These are phyloP conservation scores for Fusarium scirpi DNA, from an alignment of 2,329 filamentous ascomycete genomes.

Conservation along the genomic window DNA sequence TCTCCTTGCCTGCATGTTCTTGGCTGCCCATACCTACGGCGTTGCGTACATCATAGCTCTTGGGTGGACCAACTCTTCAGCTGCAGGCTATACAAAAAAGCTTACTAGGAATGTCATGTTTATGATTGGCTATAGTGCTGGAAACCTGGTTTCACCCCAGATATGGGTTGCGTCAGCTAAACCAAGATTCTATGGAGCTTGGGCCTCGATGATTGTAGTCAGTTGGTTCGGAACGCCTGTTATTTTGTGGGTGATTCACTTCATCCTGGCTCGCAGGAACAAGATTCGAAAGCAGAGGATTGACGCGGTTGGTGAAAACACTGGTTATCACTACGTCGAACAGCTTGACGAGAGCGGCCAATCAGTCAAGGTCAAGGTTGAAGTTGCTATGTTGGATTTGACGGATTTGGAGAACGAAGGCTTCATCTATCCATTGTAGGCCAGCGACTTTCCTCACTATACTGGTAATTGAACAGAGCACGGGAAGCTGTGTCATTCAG, in stretches of 20 bases:
- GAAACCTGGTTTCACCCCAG: constrained; percentile 54
- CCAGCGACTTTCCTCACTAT: background rate
- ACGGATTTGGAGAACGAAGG: constrained; percentile 56
- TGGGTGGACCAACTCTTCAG: constrained; percentile 22
- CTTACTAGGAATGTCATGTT: constrained; percentile 57
- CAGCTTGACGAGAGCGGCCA: constrained; percentile 48
- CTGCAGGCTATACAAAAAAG: constrained; percentile 50
- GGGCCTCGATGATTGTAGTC: constrained; percentile 43
- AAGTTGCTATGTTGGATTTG: constrained; percentile 53
- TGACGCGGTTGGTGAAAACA: constrained; percentile 35
- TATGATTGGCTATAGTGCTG: constrained; percentile 53
- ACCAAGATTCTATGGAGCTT: constrained; percentile 47
- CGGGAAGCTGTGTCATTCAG: too few species aligned
- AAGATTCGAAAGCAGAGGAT: constrained; percentile 39
- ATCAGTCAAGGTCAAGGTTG: constrained; percentile 49
- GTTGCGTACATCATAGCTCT: constrained; percentile 27
- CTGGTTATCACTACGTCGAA: constrained; percentile 44
- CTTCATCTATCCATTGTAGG: constrained; percentile 51
- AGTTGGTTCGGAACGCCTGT: constrained; percentile 54
- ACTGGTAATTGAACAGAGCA: too few species aligned
- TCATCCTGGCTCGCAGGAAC: constrained; percentile 50
- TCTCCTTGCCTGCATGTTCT: constrained; percentile 45
- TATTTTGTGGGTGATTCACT: constrained; percentile 50
- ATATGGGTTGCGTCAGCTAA: constrained; percentile 50
- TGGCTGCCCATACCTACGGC: constrained; percentile 52